These are phyloP conservation scores for Santalum album DNA, from an alignment of 164 flowering plant genomes.

Conservation along the genomic window DNA sequence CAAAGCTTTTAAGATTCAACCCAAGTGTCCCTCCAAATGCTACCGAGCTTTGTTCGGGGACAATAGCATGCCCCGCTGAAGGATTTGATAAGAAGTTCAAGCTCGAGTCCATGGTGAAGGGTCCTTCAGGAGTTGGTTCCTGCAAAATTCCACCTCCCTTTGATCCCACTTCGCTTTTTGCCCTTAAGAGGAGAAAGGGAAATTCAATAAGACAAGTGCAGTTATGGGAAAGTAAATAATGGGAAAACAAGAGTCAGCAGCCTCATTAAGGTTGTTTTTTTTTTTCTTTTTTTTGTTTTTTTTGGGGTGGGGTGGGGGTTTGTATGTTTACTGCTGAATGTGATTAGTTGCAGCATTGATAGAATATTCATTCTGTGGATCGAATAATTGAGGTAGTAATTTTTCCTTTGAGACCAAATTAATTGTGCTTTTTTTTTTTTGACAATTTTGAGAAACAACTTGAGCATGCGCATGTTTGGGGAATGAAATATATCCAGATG, in stretches of 20 bases:
- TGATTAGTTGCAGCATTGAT: too few species aligned
- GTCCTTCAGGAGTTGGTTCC: conserved; percentile 30
- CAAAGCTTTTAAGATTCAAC: conserved; percentile 49
- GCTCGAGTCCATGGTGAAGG: conserved; percentile 41
- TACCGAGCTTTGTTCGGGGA: conserved; percentile 37
- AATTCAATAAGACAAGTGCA: conserved; percentile 33
- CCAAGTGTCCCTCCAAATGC: conserved; percentile 36
- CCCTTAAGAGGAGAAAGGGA: conserved; percentile 15
- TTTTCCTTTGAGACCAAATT: too few species aligned
- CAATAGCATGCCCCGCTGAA: conserved; percentile 37
- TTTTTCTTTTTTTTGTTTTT: too few species aligned
- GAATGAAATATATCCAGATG: too few species aligned
- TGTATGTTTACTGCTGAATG: too few species aligned
- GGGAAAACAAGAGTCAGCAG: conserved; percentile 7
- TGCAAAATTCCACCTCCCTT: conserved; percentile 48
- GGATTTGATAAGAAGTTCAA: conserved; percentile 39
- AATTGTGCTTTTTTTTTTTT: too few species aligned
- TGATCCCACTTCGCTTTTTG: conserved; percentile 21
- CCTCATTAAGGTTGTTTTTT: too few species aligned
- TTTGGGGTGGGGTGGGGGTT: too few species aligned
- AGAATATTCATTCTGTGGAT: too few species aligned
- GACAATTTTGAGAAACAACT: too few species aligned
- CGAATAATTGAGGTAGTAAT: too few species aligned
- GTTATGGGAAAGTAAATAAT: conserved; percentile 35
- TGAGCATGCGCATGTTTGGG: too few species aligned